These are phyloP conservation scores for Ustilago sp. DNA, from an alignment of 1,284 basidiomycete species.

Conservation along the genomic window DNA sequence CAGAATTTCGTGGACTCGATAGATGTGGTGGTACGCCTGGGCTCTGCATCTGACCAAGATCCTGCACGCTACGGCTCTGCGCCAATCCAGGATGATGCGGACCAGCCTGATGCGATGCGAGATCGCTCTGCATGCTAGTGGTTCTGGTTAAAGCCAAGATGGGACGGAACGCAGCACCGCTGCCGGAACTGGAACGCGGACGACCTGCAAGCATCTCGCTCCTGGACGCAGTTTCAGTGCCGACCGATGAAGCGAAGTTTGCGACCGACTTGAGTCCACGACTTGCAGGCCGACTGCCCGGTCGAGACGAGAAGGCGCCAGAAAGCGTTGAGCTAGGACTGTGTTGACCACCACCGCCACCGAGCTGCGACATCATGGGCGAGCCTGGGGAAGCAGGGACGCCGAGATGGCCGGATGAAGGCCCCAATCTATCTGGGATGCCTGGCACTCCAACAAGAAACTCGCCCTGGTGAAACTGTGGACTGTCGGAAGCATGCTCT, in stretches of 20 bases:
- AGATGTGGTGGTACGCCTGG: slow-evolving; percentile 29
- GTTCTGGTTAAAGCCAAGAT: slow-evolving; percentile 41
- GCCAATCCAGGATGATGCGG: slow-evolving; percentile 28
- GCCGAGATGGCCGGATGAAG: slow-evolving; percentile 29
- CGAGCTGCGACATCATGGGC: slow-evolving; percentile 31
- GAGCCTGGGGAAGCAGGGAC: slow-evolving; percentile 42
- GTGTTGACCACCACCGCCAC: slow-evolving; percentile 31
- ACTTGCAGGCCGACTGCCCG: slow-evolving; percentile 49
- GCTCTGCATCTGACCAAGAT: slow-evolving; percentile 35
- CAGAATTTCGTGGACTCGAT: slow-evolving; percentile 33
- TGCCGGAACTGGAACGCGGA: slow-evolving; percentile 42
- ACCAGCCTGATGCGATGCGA: slow-evolving; percentile 21
- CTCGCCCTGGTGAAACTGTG: slow-evolving; percentile 16
- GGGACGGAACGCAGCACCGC: slow-evolving; percentile 24
- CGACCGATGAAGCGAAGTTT: slow-evolving; percentile 50
- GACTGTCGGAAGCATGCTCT: slow-evolving; percentile 11
- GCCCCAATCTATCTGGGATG: slow-evolving; percentile 22
- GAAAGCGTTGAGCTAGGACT: slow-evolving; percentile 53
- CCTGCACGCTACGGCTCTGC: slow-evolving; percentile 48
- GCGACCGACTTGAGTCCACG: slow-evolving; percentile 55
- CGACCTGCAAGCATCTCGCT: slow-evolving; percentile 26
- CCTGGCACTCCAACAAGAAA: slow-evolving; percentile 26
- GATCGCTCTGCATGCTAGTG: slow-evolving; percentile 48
- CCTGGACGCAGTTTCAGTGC: slow-evolving; percentile 27
- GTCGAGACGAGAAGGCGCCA: slow-evolving; percentile 52